phyloP scores from a whole-genome alignment of 805 yeast genomes.

The Starmerella geochares region DNA sequence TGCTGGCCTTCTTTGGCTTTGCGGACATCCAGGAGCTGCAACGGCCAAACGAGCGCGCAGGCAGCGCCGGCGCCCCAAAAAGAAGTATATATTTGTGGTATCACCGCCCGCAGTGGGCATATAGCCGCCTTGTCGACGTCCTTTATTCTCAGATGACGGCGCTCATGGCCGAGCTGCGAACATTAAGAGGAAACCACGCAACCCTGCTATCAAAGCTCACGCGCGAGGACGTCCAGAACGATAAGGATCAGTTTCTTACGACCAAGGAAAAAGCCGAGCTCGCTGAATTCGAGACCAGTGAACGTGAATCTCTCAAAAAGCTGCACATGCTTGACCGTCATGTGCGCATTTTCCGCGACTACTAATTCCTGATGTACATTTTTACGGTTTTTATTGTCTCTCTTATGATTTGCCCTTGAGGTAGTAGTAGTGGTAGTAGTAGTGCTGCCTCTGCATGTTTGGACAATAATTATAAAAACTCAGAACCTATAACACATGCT shows the following conservation, averaged over 20 bases:
- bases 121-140: slow-evolving; percentile 40
- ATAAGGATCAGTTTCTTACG: slow-evolving; percentile 61
- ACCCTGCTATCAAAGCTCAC: slow-evolving; percentile 68
- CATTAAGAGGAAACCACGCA: slow-evolving; percentile 47
- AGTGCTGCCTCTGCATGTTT: too few species aligned
- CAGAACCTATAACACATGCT: neutral
- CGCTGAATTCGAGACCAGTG: slow-evolving; percentile 38
- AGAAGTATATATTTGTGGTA: slow-evolving; percentile 78
- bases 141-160: slow-evolving; percentile 42
- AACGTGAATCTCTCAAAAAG: slow-evolving; percentile 30
- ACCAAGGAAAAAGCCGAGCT: slow-evolving; percentile 68
- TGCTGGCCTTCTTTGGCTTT: slow-evolving; percentile 56
- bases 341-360: slow-evolving; percentile 34
- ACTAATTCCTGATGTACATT: slow-evolving; percentile 19
- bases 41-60: slow-evolving; percentile 79
- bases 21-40: slow-evolving; percentile 91
- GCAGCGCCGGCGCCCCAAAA: slow-evolving; percentile 28
- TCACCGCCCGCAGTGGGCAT: slow-evolving; percentile 47
- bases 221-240: slow-evolving; percentile 82
- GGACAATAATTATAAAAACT: neutral
- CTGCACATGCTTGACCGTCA: slow-evolving; percentile 31
- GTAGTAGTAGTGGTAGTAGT: too few species aligned
- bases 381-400: neutral
- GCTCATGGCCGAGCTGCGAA: slow-evolving; percentile 30
- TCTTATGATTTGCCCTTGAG: too few species aligned